Base-by-base conservation (phyloP, 2,329 filamentous ascomycete genomes). In the Epichloe uncinata region DNA sequence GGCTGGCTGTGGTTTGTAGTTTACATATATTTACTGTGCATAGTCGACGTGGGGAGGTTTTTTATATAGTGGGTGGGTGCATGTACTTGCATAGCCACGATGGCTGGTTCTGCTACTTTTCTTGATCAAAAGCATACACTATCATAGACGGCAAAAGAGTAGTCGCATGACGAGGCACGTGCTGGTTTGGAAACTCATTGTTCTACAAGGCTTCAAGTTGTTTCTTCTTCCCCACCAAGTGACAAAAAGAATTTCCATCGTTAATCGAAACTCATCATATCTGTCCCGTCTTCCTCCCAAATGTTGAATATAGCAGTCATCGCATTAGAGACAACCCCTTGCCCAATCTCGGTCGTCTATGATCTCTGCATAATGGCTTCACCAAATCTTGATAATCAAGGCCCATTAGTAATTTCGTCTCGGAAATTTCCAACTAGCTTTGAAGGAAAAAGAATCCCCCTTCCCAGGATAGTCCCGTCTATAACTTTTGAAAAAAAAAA, bases 391-490 rank as follows among this genome's bases (percentile, higher is more conserved):
- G 40, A 18, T 42, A 26, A 38, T 20, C 13, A 16, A 13, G 26
- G 34, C 3, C 38, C 47, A n/a, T 13, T 7, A 15, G n/a, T 30
- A 37, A 43, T 3, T 36, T 34, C 22, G 20, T 20, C 9, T 45
- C 12, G 33, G 22, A 18, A 18, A 26, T 42, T 40, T 43, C 37
- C 44, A 50, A 47, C 16, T 22, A 42, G 18, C 15, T 42, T 42
- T 30, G 38, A 16, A 18, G 3, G 11, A 30, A 30, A 30, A 4
- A 9, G 16, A 18, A 18, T 18, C 16, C 16, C 22, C 43, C 30
- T 33, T 48, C n/a, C n/a, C 20, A 26, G 35, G 11, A 42, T 42
- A 42, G 18, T 43, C 47, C 34, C 20, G 40, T 50, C 49, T 50
- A 50, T 50, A 47, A 35, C 5, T 37, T 42, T 47, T 12, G 5